Evolutionary conservation across 352 stramenopile genomes (phyloP).

Genomic region (Peronosclerospora sorghi): DNA sequence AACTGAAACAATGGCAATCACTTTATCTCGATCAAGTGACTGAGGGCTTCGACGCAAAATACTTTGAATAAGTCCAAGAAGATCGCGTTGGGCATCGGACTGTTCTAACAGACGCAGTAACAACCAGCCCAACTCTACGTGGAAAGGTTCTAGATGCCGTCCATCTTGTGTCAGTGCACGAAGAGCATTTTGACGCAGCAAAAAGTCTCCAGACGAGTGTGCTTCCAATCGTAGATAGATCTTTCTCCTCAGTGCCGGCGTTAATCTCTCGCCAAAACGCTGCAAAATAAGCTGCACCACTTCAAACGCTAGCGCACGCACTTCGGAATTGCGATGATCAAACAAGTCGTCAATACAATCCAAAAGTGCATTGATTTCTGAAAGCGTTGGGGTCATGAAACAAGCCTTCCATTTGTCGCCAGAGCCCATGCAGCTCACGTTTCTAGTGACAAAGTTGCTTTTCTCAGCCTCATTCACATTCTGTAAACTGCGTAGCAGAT

Average conservation of each 20-base stretch:
- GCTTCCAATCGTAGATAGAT: constrained; percentile 50
- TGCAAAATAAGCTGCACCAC: constrained; percentile 55
- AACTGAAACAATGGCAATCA: constrained; percentile 59
- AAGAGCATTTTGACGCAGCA: constrained; percentile 51
- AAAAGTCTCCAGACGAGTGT: constrained; percentile 38
- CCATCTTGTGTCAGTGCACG: constrained; percentile 57
- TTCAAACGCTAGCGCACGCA: constrained; percentile 64
- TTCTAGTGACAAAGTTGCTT: constrained; percentile 1
- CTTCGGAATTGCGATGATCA: constrained; percentile 51
- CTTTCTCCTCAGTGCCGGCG: constrained; percentile 26
- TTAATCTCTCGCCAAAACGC: constrained; percentile 46
- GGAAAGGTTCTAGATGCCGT: constrained; percentile 52
- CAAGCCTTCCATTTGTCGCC: constrained; percentile 6
- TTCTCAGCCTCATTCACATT: constrained; percentile 8
- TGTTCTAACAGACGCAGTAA: constrained; percentile 64
- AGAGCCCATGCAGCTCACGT: constrained; percentile 6
- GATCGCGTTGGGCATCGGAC: constrained; percentile 69
- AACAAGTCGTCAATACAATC: constrained; percentile 65
- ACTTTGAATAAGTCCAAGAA: constrained; percentile 62
- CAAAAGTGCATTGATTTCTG: constrained; percentile 49
- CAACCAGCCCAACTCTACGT: constrained; percentile 60
- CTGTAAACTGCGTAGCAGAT: constrained; percentile 18
- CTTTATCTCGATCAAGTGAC: constrained; percentile 45
- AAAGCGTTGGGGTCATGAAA: constrained; percentile 13
- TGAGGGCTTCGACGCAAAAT: constrained; percentile 50